These are phyloP conservation scores for Juncus inflexus DNA, from an alignment of 176 grass and related monocot species.

Conservation along the genomic window DNA sequence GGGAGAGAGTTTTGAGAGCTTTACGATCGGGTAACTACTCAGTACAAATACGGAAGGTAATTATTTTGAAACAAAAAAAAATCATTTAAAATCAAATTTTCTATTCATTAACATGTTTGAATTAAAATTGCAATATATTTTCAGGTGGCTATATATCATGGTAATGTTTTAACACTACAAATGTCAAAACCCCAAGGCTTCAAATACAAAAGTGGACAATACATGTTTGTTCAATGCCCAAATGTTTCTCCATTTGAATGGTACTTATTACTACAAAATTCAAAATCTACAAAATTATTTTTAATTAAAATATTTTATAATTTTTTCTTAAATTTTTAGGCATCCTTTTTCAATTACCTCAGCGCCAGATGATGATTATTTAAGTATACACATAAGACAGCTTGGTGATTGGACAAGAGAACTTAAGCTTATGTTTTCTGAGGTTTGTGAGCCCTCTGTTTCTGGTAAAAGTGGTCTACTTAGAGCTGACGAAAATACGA, in stretches of 20 bases:
- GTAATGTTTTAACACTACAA: constrained; percentile 88
- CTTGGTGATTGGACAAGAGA: constrained; percentile 96
- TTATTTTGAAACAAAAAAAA: constrained; percentile 11
- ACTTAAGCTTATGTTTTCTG: constrained; percentile 78
- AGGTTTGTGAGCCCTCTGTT: constrained; percentile 81
- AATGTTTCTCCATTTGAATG: constrained; percentile 94
- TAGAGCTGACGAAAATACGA: constrained; percentile 80
- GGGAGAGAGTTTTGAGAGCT: constrained; percentile 81
- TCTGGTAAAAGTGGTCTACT: constrained; percentile 89
- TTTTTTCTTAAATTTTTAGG: constrained; percentile 35
- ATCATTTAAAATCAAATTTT: constrained; percentile 25
- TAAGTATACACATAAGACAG: constrained; percentile 96
- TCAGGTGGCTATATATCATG: constrained; percentile 95
- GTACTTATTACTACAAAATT: constrained; percentile 38
- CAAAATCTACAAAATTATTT: constrained; percentile 9
- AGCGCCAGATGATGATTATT: constrained; percentile 78
- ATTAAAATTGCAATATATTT: constrained; percentile 14
- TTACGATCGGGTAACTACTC: constrained; percentile 86
- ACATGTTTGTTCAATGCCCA: constrained; percentile 98
- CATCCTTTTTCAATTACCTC: constrained; percentile 99
- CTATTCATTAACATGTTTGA: constrained; percentile 27
- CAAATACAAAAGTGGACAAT: constrained; percentile 85
- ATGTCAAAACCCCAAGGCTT: constrained; percentile 88
- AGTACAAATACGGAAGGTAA: constrained; percentile 81
- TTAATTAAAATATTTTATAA: constrained; percentile 5